Evolutionary conservation across 73 alveolate species (phyloP).

Genomic region (Paramecium tetraurelia): DNA sequence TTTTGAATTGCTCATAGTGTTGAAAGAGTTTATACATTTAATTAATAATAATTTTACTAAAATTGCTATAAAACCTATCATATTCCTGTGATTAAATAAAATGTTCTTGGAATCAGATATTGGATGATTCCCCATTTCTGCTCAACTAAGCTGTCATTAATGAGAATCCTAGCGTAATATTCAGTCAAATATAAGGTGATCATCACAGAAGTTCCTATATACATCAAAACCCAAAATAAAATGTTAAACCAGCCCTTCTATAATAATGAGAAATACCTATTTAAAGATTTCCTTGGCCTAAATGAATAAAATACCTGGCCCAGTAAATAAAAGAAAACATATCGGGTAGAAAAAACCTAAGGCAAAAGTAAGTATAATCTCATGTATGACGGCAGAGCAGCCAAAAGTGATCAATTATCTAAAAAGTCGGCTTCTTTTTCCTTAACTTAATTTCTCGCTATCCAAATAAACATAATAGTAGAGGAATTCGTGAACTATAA

Average conservation of each 20-base stretch:
- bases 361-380: constrained; percentile 76
- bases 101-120: constrained; percentile 54
- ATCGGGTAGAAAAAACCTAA: constrained; percentile 87
- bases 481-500: constrained; percentile 88
- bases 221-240: constrained; percentile 47
- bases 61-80: not conserved
- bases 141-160: not conserved
- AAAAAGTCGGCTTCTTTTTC: constrained; percentile 57
- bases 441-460: constrained; percentile 71
- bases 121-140: constrained; percentile 44
- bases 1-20: not conserved
- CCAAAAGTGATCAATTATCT: constrained; percentile 73
- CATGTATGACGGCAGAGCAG: constrained; percentile 83
- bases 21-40: not conserved
- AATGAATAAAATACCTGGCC: constrained; percentile 85
- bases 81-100: not conserved
- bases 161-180: constrained; percentile 42
- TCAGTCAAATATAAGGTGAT: constrained; percentile 57
- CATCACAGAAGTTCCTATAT: constrained; percentile 50
- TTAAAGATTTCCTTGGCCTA: not conserved
- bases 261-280: not conserved
- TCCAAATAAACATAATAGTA: constrained; percentile 83
- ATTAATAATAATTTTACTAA: not conserved
- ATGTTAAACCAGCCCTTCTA: constrained; percentile 3
- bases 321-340: constrained; percentile 82